Evolutionary conservation across 306 rosid species (phyloP), one percentile per base, ranked within the genome.

Genomic region (Dalbergia cochinchinensis): DNA sequence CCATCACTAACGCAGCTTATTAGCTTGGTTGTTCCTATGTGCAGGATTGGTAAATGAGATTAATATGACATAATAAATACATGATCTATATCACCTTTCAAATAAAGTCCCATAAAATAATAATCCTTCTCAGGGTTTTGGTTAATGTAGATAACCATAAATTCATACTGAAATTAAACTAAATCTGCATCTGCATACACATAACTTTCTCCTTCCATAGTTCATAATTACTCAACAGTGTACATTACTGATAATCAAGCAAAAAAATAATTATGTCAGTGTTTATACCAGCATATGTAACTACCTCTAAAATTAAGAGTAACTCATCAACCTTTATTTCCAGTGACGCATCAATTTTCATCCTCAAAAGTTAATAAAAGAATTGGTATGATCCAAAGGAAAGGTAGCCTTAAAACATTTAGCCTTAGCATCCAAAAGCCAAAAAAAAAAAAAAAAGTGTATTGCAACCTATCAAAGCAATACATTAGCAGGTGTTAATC

Each of bases 21-120:
- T 73, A 66, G 59, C 54, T 48, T 48, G 4, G 69, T 44, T 57
- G 39, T 66, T 44, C 42, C 22, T 11, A 55, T 69, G 11, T 8
- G 11, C 33, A 57, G 55, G 5, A 77, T 66, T 66, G 8, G 33
- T 76, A 85, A 77, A 81, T 50, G 41, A 65, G 58, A 77, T 77
- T 10, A 14, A 80, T 59, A 34, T 19, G 59, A 72, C 22, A 19
- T 12, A 19, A 31, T 31, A 59, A 39, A 81, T 18, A 85, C 47
- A 71, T 45, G 8, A 72, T 47, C 48, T 31, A 71, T 26, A 11
- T 15, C 33, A 73, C 12, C 12, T 44, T 69, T 35, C 48, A 19
- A 51, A 41, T 60, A 19, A 73, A 73, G 39, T 76, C 22, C 58
- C 58, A 1, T 16, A 10, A 47, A 33, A 68, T 34, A 76, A 57